These are phyloP conservation scores for Cryphonectria parasitica DNA, from an alignment of 2,329 filamentous ascomycete genomes.

Conservation along the genomic window DNA sequence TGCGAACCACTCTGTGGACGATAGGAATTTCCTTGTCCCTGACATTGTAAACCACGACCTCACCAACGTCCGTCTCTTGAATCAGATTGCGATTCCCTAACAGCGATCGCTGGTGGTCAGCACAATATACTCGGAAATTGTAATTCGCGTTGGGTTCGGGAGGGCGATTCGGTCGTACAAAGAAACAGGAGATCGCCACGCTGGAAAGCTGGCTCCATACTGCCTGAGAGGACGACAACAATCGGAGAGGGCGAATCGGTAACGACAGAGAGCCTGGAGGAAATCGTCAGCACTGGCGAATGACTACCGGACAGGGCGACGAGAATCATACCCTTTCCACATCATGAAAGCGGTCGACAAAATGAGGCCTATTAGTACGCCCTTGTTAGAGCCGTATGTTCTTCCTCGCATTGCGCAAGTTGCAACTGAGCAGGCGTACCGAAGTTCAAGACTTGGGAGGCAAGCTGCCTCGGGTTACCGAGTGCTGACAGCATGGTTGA, in stretches of 20 bases:
- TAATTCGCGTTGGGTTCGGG: background rate
- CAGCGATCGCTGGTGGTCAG: conserved; percentile 6
- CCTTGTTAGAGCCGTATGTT: background rate
- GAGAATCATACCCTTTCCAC: conserved; percentile 34
- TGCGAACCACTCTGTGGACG: conserved; percentile 87
- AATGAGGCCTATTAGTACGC: conserved; percentile 60
- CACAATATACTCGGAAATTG: background rate
- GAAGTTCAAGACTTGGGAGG: conserved; percentile 86
- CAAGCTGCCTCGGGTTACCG: conserved; percentile 77
- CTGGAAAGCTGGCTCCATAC: conserved; percentile 83
- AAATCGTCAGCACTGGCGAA: conserved; percentile 29
- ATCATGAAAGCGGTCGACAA: conserved; percentile 92
- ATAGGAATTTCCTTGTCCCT: conserved; percentile 96
- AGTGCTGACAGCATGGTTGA: conserved; percentile 69
- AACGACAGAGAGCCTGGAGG: conserved; percentile 69
- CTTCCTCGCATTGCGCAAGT: background rate
- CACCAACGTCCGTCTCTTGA: conserved; percentile 59
- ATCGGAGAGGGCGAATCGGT: conserved; percentile 78
- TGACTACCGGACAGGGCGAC: background rate
- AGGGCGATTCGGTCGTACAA: conserved; percentile 45
- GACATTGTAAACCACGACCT: conserved; percentile 75
- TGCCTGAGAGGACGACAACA: conserved; percentile 82
- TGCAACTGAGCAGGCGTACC: conserved; percentile 39
- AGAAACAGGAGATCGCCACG: conserved; percentile 76
- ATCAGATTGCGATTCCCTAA: conserved; percentile 64